Evolutionary conservation across 169 alveolate species (phyloP).

Genomic region (Cryptosporidium canis): DNA sequence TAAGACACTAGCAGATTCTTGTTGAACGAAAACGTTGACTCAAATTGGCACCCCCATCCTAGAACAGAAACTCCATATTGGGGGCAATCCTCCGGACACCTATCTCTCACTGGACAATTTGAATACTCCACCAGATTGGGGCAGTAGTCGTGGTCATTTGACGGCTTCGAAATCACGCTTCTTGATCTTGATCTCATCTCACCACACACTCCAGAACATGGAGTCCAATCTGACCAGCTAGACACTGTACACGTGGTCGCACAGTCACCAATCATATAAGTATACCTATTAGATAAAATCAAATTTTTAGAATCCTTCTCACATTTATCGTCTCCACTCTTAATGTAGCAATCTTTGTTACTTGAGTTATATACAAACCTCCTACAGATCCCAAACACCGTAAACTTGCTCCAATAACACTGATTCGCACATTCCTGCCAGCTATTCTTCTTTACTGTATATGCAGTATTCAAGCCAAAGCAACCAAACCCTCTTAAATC

Average conservation of each 20-base stretch:
- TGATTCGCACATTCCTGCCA: slow-evolving; percentile 71
- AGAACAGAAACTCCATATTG: slow-evolving; percentile 65
- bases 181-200: slow-evolving; percentile 63
- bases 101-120: neutral
- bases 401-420: slow-evolving; percentile 35
- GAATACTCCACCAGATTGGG: slow-evolving; percentile 51
- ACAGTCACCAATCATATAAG: slow-evolving; percentile 49
- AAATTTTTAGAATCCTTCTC: neutral
- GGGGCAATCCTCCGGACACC: slow-evolving; percentile 59
- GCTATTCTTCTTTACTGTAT: slow-evolving; percentile 55
- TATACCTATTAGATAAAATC: neutral
- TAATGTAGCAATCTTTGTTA: slow-evolving; percentile 21
- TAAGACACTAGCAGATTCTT: slow-evolving; percentile 17
- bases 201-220: slow-evolving; percentile 76
- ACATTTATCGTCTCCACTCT: neutral
- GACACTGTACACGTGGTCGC: slow-evolving; percentile 54
- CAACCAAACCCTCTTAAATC: slow-evolving; percentile 31
- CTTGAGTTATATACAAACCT: slow-evolving; percentile 9
- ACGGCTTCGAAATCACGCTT: neutral
- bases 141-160: slow-evolving; percentile 7
- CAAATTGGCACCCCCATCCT: slow-evolving; percentile 72
- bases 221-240: slow-evolving; percentile 76
- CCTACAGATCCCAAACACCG: slow-evolving; percentile 22
- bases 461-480: slow-evolving; percentile 56
- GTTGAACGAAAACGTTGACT: slow-evolving; percentile 26